Conservation (phyloP, 2,329 filamentous ascomycete genomes). For the Cordyceps cicadae region DNA sequence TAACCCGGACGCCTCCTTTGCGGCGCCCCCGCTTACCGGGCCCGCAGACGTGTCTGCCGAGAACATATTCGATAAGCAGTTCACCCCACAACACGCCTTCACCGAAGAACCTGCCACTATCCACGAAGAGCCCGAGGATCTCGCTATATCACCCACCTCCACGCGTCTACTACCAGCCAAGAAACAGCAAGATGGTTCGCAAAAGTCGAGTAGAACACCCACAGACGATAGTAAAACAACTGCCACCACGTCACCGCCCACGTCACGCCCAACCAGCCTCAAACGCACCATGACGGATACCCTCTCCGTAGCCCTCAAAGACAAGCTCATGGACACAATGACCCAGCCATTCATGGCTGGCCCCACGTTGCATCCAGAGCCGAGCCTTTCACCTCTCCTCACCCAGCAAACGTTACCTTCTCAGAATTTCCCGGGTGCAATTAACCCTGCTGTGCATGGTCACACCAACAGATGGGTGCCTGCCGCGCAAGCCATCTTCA, state of each 20-base stretch:
- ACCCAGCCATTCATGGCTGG: conserved; percentile 66
- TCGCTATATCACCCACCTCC: conserved; percentile 16
- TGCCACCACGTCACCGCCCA: conserved; percentile 38
- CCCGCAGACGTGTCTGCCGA: conserved; percentile 64
- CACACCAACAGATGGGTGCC: conserved; percentile 87
- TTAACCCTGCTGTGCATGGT: conserved; percentile 62
- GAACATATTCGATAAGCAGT: conserved; percentile 81
- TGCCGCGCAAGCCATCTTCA: conserved; percentile 92
- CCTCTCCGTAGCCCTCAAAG: conserved; percentile 63
- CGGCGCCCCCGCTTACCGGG: conserved; percentile 62
- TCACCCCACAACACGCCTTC: conserved; percentile 47
- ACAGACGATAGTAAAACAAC: conserved; percentile 49
- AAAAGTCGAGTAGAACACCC: conserved; percentile 44
- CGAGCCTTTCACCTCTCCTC: conserved; percentile 34
- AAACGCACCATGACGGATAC: conserved; percentile 87
- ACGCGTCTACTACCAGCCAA: conserved; percentile 14
- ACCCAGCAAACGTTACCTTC: conserved; percentile 31
- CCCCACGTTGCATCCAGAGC: conserved; percentile 28
- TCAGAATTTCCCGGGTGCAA: conserved; percentile 36
- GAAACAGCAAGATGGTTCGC: conserved; percentile 28
- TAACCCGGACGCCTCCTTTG: conserved; percentile 33
- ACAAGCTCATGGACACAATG: conserved; percentile 76
- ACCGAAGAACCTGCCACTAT: conserved; percentile 39
- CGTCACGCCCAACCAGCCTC: conserved; percentile 55
- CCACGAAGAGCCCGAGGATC: conserved; percentile 14